Percentiles rank a stretch among this genome's conserved stretches.
phyloP scores from a whole-genome alignment of 2,329 filamentous ascomycete genomes.

The Coniochaeta sp. region DNA sequence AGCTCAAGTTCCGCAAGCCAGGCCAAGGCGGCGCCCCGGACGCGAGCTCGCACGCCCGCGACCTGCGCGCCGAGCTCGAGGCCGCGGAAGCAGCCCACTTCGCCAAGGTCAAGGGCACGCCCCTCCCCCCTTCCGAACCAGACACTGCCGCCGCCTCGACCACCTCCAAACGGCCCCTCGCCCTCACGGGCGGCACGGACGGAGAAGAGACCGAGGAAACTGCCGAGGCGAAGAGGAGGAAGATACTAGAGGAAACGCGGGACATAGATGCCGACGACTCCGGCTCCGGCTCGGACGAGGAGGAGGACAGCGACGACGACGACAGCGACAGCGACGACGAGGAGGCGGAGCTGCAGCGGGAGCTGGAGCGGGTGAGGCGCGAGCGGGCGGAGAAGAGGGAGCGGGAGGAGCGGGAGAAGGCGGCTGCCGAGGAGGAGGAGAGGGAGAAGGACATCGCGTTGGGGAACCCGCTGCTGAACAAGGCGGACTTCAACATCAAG shows the following conservation, averaged over 20 bases:
- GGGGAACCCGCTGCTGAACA: constrained; percentile 89
- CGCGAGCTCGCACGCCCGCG: constrained; percentile 48
- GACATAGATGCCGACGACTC: constrained; percentile 79
- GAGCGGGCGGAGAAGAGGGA: constrained; percentile 78
- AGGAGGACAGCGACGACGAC: constrained; percentile 37
- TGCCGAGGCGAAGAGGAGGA: constrained; percentile 37
- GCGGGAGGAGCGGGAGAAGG: constrained; percentile 71
- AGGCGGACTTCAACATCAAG: constrained; percentile 81
- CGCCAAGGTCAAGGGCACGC: constrained; percentile 70
- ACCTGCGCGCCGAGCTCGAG: constrained; percentile 84
- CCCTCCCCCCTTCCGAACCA: constrained; percentile 30
- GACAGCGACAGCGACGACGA: constrained; percentile 73
- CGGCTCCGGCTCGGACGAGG: constrained; percentile 54
- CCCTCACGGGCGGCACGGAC: constrained; percentile 32
- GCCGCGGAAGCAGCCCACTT: constrained; percentile 83
- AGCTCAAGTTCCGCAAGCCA: constrained; percentile 84
- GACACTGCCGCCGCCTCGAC: constrained; percentile 35
- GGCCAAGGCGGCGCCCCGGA: constrained; percentile 85
- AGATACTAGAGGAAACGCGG: constrained; percentile 79
- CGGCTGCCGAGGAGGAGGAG: constrained; percentile 74
- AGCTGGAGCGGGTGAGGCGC: constrained; percentile 88
- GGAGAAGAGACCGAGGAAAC: neutral
- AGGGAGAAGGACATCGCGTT: constrained; percentile 83
- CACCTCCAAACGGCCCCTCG: constrained; percentile 58
- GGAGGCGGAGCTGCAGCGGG: constrained; percentile 81